Evolutionary conservation across 2,329 filamentous ascomycete species (phyloP), one percentile per base, ranked within the genome.

Genomic region (Colletotrichum coccodes): DNA sequence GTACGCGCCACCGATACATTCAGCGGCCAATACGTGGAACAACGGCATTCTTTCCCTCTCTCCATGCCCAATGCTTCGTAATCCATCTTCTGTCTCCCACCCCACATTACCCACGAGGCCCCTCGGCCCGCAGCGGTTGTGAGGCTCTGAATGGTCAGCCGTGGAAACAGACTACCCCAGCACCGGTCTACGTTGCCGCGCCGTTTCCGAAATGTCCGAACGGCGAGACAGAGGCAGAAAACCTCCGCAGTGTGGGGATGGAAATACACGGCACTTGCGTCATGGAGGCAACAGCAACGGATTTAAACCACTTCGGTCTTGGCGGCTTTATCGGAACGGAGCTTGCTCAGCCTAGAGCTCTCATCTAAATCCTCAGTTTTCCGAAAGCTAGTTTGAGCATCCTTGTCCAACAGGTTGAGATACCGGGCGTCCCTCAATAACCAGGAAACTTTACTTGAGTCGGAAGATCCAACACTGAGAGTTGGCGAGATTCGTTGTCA

Each of bases 221-320:
- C 7, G 34, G 23, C 11, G 44, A 50, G 42, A 18, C 26, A 30
- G 30, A 32, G 21, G 28, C 21, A 26, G 50, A 23, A 11, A 16
- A 16, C 32, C 21, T 36, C 42, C 28, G 28, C 28, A 59, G 47
- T 47, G 30, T 47, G 56, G 30, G 23, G 30, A n/a, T 36, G 56
- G 56, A 14, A 36, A 36, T 28, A 36, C 40, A 46, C 40, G 32
- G 57, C 44, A 49, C 30, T 60, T 60, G 57, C 57, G 32, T 60
- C 44, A 60, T 50, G 57, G 18, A 40, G 57, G 32, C 57, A 40
- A 49, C 1, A 16, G 28, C 32, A 9, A 32, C 46, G 32, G 18
- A 40, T 36, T 26, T 14, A 16, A 58, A 34, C 14, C 8, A 46
- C 11, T 4, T 12, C 40, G 18, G 42, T 38, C 44, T 60, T 60